Base-by-base conservation (phyloP, 1,284 basidiomycete species). In the Sanghuangporus weigelae region DNA sequence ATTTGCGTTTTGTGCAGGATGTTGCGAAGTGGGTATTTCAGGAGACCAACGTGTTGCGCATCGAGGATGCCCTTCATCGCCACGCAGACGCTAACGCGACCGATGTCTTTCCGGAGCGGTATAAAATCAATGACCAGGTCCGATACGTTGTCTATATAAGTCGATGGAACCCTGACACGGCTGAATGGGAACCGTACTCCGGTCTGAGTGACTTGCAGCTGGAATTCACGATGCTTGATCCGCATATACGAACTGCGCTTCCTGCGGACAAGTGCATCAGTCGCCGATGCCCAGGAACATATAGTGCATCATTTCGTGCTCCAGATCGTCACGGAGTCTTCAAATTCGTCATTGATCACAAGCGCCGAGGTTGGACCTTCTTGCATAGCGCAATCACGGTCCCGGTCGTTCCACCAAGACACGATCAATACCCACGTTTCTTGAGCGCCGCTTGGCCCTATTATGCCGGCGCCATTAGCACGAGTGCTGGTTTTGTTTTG, bases 171-270 rank as follows among this genome's bases (percentile, higher is more conserved):
- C 70, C 83, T 11, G 73, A 74, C 61, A 79, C 77, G 14, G 75
- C 78, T 6, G 75, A 74, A 12, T 98, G 93, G 93, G 77, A 77
- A 50, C 89, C 94, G 0, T 90, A 89, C 73, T 84, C 85, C 3
- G 83, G 80, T 35, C 73, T 91, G 60, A 79, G 78, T 10, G 92
- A 97, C 73, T 71, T 98, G 19, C 96, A 98, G 72, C 83, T 99
- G 59, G 95, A 96, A 69, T 97, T 98, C 74, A 95, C 93, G 35
- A 99, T 99, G 96, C 86, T 99, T 49, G 97, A 99, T 75, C 96
- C 95, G 1, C 93, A 96, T 74, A 78, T 96, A 66, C 90, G 95
- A 38, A 92, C 87, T 8, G 76, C 86, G 3, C 80, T 97, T 7
- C 77, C 73, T 10, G 80, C 88, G 10, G 81, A 85, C 19, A 65